Conservation (phyloP, 345 rosid genomes). For the Toxicodendron radicans region DNA sequence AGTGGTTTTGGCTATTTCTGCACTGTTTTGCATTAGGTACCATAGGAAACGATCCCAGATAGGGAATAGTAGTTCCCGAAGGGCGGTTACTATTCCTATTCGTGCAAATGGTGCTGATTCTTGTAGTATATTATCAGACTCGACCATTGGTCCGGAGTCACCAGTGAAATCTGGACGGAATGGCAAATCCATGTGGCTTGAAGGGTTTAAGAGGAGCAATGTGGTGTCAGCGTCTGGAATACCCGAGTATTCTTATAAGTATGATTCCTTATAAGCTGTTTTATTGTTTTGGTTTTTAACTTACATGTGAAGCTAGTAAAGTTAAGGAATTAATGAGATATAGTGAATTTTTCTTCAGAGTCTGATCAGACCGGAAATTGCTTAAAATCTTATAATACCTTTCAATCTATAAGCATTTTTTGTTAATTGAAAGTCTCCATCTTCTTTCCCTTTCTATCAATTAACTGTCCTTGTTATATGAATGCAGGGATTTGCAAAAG, state of each 20-base stretch:
- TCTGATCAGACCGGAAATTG: not conserved
- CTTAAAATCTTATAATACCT: not conserved
- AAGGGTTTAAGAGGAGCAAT: constrained; percentile 63
- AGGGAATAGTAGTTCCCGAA: constrained; percentile 81
- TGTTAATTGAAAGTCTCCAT: not conserved
- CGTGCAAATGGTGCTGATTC: constrained; percentile 77
- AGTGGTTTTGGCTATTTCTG: constrained; percentile 65
- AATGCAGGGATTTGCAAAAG: constrained; percentile 89
- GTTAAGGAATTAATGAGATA: not conserved
- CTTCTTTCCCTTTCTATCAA: not conserved
- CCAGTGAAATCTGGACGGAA: constrained; percentile 68
- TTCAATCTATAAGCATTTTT: not conserved
- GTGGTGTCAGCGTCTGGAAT: constrained; percentile 81
- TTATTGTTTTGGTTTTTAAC: constrained; percentile 9
- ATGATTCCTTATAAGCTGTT: constrained; percentile 25
- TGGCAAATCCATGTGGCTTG: constrained; percentile 76
- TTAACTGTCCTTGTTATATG: constrained; percentile 14
- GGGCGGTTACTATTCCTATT: constrained; percentile 76
- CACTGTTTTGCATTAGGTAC: constrained; percentile 57
- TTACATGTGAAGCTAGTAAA: not conserved
- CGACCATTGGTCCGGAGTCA: constrained; percentile 80
- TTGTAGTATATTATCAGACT: constrained; percentile 74
- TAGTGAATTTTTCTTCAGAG: not conserved
- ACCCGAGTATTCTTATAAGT: constrained; percentile 93
- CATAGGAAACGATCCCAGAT: constrained; percentile 85